These are phyloP conservation scores for Rauvolfia tetraphylla DNA, from an alignment of 257 asterid genomes.

Conservation along the genomic window DNA sequence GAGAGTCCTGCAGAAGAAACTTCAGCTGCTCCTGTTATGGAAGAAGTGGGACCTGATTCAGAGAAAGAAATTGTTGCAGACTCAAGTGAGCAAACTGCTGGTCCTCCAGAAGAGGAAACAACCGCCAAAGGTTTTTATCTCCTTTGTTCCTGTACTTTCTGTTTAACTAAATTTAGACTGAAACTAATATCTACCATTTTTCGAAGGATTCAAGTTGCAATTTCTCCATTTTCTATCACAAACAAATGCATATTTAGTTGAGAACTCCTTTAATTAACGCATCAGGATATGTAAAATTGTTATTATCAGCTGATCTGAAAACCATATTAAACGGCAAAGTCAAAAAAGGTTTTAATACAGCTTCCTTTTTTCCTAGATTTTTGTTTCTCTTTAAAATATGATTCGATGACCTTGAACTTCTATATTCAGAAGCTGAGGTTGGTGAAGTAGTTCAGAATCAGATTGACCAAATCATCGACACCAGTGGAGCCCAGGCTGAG, in stretches of 20 bases:
- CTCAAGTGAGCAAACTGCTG: conserved; percentile 32
- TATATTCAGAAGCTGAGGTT: conserved; percentile 9
- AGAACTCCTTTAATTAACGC: neutral
- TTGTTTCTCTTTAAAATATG: neutral
- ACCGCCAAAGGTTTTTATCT: conserved; percentile 39
- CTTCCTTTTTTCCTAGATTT: neutral
- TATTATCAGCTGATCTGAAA: neutral
- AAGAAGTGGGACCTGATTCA: conserved; percentile 12
- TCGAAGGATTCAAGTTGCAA: neutral
- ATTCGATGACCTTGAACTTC: neutral
- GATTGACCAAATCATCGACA: neutral
- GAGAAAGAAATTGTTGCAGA: conserved; percentile 31
- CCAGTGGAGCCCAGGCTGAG: conserved; percentile 7
- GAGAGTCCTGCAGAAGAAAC: conserved; percentile 8
- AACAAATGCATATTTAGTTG: neutral
- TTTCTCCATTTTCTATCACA: neutral
- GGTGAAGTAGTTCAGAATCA: conserved; percentile 9
- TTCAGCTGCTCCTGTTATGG: conserved; percentile 11
- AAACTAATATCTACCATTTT: neutral
- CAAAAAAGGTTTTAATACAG: neutral
- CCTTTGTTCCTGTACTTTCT: neutral
- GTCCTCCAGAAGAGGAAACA: conserved; percentile 32
- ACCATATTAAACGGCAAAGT: neutral
- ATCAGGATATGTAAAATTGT: neutral
- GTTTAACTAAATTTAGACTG: too few species aligned